Percentiles rank a stretch among this genome's conserved stretches.
phyloP scores from a whole-genome alignment of 257 asterid species.

The Solanum phureja region DNA sequence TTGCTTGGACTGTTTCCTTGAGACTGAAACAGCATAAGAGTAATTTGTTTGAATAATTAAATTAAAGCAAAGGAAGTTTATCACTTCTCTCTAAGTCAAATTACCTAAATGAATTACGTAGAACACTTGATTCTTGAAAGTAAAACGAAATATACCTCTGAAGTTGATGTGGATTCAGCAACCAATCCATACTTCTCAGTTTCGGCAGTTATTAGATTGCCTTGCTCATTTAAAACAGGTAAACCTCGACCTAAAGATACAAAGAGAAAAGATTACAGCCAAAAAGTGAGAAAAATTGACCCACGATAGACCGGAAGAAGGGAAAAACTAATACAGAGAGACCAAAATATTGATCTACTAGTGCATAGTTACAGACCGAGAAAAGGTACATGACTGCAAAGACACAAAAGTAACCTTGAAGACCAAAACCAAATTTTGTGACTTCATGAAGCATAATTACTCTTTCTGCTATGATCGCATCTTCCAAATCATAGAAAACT shows the following conservation, averaged over 20 bases:
- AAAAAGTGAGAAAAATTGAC: neutral
- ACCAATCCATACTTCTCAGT: constrained; percentile 47
- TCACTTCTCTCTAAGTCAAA: neutral
- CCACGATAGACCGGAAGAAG: neutral
- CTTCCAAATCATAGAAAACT: neutral
- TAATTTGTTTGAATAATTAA: neutral
- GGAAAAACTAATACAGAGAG: neutral
- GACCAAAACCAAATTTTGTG: neutral
- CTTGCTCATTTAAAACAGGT: constrained; percentile 81
- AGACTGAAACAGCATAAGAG: constrained; percentile 26
- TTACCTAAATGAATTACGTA: neutral
- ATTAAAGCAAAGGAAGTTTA: neutral
- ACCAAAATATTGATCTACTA: neutral
- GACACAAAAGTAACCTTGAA: neutral
- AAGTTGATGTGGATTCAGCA: constrained; percentile 53
- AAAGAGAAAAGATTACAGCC: neutral
- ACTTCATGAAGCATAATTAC: neutral
- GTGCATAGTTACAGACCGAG: neutral
- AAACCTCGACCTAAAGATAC: constrained; percentile 55
- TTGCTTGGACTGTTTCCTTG: constrained; percentile 58
- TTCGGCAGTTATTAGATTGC: constrained; percentile 58
- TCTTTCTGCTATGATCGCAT: neutral
- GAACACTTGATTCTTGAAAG: neutral
- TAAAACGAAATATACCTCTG: constrained; percentile 45
- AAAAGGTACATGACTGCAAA: neutral